Conservation (phyloP, 1,284 basidiomycete genomes). For the Hortiboletus rubellus region DNA sequence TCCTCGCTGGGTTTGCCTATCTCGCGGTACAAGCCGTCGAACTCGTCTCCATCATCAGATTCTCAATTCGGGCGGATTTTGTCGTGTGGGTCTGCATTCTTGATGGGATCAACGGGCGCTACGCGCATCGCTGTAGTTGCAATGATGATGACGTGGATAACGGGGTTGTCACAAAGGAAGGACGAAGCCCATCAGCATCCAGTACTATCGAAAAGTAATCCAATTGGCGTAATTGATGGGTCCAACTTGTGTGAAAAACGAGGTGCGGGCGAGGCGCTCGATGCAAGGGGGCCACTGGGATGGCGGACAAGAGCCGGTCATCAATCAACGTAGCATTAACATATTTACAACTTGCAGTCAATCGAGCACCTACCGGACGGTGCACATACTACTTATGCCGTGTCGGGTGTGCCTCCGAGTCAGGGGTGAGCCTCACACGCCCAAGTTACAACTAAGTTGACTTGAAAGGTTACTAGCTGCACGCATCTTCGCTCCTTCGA, state of each 20-base stretch:
- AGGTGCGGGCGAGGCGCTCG: no score
- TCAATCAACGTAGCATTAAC: no score
- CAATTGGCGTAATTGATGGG: conserved; percentile 56
- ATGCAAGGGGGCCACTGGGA: no score
- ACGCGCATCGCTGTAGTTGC: conserved; percentile 25
- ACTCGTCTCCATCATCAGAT: conserved; percentile 62
- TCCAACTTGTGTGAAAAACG: conserved; percentile 52
- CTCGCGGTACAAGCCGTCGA: conserved; percentile 50
- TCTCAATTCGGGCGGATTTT: conserved; percentile 55
- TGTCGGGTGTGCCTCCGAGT: no score
- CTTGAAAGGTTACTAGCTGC: no score
- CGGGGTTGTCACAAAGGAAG: conserved; percentile 13
- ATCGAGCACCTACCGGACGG: no score
- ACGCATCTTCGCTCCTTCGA: no score
- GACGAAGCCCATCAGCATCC: conserved; percentile 55
- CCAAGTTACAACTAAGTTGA: no score
- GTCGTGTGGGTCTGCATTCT: conserved; percentile 29
- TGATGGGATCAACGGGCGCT: conserved; percentile 26
- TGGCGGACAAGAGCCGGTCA: no score
- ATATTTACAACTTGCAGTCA: no score
- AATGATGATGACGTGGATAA: conserved; percentile 32
- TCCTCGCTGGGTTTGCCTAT: conserved; percentile 46
- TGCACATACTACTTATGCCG: no score
- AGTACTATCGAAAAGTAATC: conserved; percentile 59
- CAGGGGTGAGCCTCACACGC: no score